These are phyloP conservation scores for Microstroma glucosiphilum DNA, from an alignment of 1,284 basidiomycete species.

Conservation along the genomic window DNA sequence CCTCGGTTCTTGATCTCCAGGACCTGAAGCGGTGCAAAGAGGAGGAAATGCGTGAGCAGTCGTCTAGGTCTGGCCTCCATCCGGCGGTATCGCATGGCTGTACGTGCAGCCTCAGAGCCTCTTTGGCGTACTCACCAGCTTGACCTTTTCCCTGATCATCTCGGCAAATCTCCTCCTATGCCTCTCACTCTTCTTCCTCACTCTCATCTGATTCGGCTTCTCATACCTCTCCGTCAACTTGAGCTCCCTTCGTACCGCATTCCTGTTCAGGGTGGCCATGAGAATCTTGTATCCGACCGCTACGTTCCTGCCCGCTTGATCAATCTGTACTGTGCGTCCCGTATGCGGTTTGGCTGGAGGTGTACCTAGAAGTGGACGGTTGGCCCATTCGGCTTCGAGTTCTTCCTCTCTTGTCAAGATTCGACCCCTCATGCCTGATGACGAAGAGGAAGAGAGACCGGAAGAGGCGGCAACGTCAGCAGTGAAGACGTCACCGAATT, in stretches of 20 bases:
- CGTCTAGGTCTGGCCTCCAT: neutral
- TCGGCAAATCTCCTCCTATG: slow-evolving; percentile 47
- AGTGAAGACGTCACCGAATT: too few relatives aligned
- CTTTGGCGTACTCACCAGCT: slow-evolving; percentile 29
- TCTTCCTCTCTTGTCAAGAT: too few relatives aligned
- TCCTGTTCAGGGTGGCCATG: too few relatives aligned
- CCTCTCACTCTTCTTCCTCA: slow-evolving; percentile 43
- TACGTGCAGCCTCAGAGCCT: neutral
- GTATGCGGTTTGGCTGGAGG: too few relatives aligned
- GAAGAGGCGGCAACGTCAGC: too few relatives aligned
- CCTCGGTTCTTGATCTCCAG: slow-evolving; percentile 47
- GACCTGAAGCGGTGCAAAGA: slow-evolving; percentile 18
- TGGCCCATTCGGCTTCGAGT: too few relatives aligned
- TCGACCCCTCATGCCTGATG: too few relatives aligned
- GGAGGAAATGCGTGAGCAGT: neutral
- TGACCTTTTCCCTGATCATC: slow-evolving; percentile 47
- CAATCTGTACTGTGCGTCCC: too few relatives aligned
- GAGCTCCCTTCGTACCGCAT: slow-evolving; percentile 22
- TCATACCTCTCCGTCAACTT: slow-evolving; percentile 42
- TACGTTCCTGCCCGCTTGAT: too few relatives aligned
- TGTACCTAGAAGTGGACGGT: too few relatives aligned
- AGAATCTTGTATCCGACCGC: too few relatives aligned
- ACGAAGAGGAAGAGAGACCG: too few relatives aligned
- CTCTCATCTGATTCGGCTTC: slow-evolving; percentile 46
- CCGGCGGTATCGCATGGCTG: neutral